Base-by-base conservation (phyloP, 2,329 filamentous ascomycete genomes). In the Tolypocladium tropicale region DNA sequence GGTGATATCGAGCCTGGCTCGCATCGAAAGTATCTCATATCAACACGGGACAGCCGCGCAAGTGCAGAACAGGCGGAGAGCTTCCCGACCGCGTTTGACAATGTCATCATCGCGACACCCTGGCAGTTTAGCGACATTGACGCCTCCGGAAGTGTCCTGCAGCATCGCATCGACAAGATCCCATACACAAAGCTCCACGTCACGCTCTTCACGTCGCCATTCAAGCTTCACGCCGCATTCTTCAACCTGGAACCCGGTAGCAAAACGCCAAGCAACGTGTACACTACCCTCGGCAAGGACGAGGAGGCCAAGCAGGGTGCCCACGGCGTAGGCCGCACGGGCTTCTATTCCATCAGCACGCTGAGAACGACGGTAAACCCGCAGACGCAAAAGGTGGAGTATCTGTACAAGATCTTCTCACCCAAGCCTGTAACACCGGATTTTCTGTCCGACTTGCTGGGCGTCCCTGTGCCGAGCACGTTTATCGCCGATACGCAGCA, bases 131-230 rank as follows among this genome's bases (percentile, higher is more conserved):
- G 89, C 56, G 76, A 81, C 56, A 86, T 97, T 63, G 73, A 76
- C 3, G 72, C 78, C 2, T 83, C 83, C 0, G 78, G 85, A 37
- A 75, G 78, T 30, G 81, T 95, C 28, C 80, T 92, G 18, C 86
- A 89, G 55, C 76, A 80, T 34, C 70, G 74, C 4, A 90, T 95
- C 2, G 88, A 94, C 61, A 70, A 81, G 50, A 85, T 96, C n/a
- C 88, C 90, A 0, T 99, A 96, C 68, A 89, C 90, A 3, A 81
- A 82, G 52, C 79, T 97, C 0, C 87, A 97, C 65, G 93, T 96
- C 54, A 97, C 93, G 0, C 81, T 97, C 1, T 93, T 99, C 65
- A 79, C 92, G 0, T 89, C 90, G 0, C 84, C 89, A 0, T 82
- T 85, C 62, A 78, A 74, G n/a, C 79, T 95, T n/a, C 85, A 82